Conservation (phyloP, 805 yeast species). For the Nakazawaea ishiwadae region DNA sequence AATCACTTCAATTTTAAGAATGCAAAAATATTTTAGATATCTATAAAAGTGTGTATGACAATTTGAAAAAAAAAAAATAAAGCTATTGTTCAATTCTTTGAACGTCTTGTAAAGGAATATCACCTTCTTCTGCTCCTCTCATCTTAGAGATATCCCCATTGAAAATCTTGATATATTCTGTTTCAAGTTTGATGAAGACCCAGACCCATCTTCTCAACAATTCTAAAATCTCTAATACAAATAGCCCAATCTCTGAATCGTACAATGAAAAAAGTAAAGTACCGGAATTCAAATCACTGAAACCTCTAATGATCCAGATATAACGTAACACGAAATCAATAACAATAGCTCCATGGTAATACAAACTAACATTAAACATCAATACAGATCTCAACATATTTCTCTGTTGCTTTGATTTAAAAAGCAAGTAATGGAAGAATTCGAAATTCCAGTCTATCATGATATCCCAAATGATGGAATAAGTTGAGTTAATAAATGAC, state of each 20-base stretch:
- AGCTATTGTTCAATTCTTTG: neutral
- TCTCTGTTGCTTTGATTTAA: conserved; percentile 13
- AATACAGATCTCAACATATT: conserved; percentile 25
- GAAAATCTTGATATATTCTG: conserved; percentile 46
- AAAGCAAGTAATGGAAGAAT: conserved; percentile 34
- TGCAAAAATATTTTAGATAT: neutral
- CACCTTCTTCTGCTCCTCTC: conserved; percentile 8
- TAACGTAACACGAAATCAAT: conserved; percentile 67
- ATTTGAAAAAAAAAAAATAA: neutral
- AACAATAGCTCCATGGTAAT: conserved; percentile 54
- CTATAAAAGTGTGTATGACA: too few species aligned
- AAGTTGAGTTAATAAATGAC: conserved; percentile 60
- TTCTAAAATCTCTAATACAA: conserved; percentile 68
- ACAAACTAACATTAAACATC: conserved; percentile 24
- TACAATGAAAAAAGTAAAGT: conserved; percentile 22
- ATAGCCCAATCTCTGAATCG: conserved; percentile 55
- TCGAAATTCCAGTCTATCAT: conserved; percentile 83
- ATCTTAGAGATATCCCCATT: conserved; percentile 9
- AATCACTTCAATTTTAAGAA: too few species aligned
- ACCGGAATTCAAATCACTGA: conserved; percentile 16
- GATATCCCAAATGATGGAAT: conserved; percentile 86
- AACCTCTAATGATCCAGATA: conserved; percentile 65
- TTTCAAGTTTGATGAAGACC: conserved; percentile 81
- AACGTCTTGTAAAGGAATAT: conserved; percentile 2
- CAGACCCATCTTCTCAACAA: conserved; percentile 83